These are phyloP conservation scores for Pythium oligandrum DNA, from an alignment of 352 stramenopile genomes.

Conservation along the genomic window DNA sequence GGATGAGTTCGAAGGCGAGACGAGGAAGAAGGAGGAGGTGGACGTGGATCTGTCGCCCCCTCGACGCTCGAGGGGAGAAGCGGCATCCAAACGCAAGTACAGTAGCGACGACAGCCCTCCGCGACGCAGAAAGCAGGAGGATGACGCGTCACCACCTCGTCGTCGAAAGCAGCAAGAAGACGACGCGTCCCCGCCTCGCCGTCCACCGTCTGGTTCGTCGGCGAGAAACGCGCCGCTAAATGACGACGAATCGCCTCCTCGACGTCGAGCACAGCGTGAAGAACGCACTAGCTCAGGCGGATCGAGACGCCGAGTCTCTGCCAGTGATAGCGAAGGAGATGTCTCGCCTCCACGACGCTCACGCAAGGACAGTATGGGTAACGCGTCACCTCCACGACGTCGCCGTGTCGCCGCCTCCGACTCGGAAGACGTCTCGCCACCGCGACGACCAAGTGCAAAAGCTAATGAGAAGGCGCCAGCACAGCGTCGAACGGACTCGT, in stretches of 20 bases:
- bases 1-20: constrained; percentile 51
- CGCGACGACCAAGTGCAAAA: background rate
- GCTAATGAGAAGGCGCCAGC: background rate
- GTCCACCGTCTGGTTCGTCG: background rate
- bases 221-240: background rate
- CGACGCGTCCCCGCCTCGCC: constrained; percentile 26
- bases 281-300: constrained; percentile 12
- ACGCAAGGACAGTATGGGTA: constrained; percentile 2
- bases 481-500: constrained; percentile 16
- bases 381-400: constrained; percentile 12
- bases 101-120: constrained; percentile 18
- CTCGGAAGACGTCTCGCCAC: constrained; percentile 5
- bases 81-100: constrained; percentile 1
- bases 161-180: constrained; percentile 10
- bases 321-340: constrained; percentile 7
- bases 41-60: constrained; percentile 45
- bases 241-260: constrained; percentile 4
- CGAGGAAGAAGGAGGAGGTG: constrained; percentile 12
- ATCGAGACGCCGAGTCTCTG: constrained; percentile 20
- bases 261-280: background rate
- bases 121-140: constrained; percentile 5
- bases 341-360: constrained; percentile 21
- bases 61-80: constrained; percentile 4
- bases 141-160: constrained; percentile 26
- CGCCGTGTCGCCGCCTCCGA: background rate